Evolutionary conservation across 2,329 filamentous ascomycete species (phyloP), one percentile per base, ranked within the genome.

Genomic region (Epichloe sp.): DNA sequence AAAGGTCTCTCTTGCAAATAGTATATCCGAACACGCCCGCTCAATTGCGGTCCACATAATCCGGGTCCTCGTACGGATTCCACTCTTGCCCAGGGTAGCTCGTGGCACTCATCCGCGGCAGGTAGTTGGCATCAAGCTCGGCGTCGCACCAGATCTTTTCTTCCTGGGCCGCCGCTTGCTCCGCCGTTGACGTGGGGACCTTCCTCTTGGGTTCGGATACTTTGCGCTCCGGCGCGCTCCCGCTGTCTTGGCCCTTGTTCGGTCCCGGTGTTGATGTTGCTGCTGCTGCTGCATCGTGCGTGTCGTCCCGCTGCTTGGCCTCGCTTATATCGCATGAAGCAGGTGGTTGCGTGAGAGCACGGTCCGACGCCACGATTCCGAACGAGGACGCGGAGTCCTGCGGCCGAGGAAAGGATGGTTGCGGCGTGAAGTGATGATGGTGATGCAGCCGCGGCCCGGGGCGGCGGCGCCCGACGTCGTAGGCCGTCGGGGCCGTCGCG

Each of bases 41-140:
- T 31, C 26, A 31, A 31, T 58, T 57, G 56, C 57, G 60, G n/a
- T 66, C 63, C 15, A 54, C 57, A 44, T 57, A 60, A 15, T 65
- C 62, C 5, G 59, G 55, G 52, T 64, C 62, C 11, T 64, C 65
- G 35, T 76, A 78, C 2, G 80, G 80, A 57, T 78, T 78, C 82
- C 83, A 86, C 63, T 86, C 82, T 66, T 85, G 80, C 0, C 83
- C 83, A 0, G 83, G 83, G 63, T 85, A 86, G 60, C 77, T 81
- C 12, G 80, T 82, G 6, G 81, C 82, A 46, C 71, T 76, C 83
- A 86, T 86, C 53, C 73, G 68, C 12, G 76, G 74, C 60, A 68
- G 65, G n/a, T 51, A 54, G 17, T 54, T 31, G n/a, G 61, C 5
- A 2, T 6, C 23, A 23, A 7, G 0, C 23, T 23, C 23, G 23